These are phyloP conservation scores for Phialophora macrospora DNA, from an alignment of 2,329 filamentous ascomycete genomes.

Conservation along the genomic window DNA sequence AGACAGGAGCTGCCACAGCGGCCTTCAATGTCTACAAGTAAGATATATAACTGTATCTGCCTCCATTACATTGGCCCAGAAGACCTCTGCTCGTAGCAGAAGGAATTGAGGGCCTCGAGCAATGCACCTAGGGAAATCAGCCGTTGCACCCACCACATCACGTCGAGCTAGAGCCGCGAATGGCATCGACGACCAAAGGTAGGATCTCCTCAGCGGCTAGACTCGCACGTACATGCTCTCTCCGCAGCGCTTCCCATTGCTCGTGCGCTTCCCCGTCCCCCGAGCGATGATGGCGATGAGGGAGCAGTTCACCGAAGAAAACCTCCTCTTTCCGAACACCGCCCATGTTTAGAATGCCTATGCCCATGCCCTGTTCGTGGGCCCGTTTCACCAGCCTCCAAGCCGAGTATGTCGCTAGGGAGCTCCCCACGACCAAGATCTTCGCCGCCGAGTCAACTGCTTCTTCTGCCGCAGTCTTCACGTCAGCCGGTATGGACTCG, in stretches of 20 bases:
- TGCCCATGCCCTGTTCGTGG: constrained; percentile 78
- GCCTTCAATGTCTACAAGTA: not conserved
- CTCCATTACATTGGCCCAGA: not conserved
- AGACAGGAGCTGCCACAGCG: too few species aligned
- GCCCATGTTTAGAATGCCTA: constrained; percentile 81
- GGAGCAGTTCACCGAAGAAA: constrained; percentile 46
- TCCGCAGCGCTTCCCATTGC: constrained; percentile 18
- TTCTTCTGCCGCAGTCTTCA: constrained; percentile 77
- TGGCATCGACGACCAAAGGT: constrained; percentile 45
- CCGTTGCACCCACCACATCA: not conserved
- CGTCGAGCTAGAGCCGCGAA: constrained; percentile 12
- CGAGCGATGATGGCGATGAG: not conserved
- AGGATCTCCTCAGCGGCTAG: constrained; percentile 50
- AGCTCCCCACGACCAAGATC: constrained; percentile 83
- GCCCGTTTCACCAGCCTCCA: constrained; percentile 87
- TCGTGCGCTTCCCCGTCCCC: not conserved
- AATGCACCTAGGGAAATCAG: not conserved
- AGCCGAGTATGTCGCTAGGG: constrained; percentile 91
- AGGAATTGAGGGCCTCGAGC: not conserved
- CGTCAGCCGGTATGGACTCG: constrained; percentile 73
- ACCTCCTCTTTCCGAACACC: constrained; percentile 53
- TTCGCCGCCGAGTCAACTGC: constrained; percentile 77
- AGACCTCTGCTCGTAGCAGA: not conserved
- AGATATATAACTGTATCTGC: not conserved
- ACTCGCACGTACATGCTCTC: constrained; percentile 49